Percentiles rank a stretch among this genome's conserved stretches.
These are phyloP conservation scores for Pelargonium nanum DNA, from an alignment of 345 rosid species.

Conservation along the genomic window DNA sequence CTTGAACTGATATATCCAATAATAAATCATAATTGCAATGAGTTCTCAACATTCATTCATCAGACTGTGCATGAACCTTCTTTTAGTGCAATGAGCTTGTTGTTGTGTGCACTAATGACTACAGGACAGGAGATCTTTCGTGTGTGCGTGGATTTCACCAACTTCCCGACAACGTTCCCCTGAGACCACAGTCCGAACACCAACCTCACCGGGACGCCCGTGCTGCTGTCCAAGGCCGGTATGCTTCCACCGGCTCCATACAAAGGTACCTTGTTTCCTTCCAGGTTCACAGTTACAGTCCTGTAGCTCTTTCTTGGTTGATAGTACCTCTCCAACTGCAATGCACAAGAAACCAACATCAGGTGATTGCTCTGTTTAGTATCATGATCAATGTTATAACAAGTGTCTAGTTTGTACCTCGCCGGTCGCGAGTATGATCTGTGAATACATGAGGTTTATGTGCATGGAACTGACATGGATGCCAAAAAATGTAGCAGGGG, in stretches of 20 bases:
- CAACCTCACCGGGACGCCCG: conserved; percentile 45
- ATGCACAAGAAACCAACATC: conserved; percentile 1
- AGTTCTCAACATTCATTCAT: neutral
- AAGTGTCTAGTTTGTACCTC: conserved; percentile 31
- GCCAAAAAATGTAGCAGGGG: conserved; percentile 74
- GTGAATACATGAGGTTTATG: conserved; percentile 51
- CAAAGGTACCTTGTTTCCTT: conserved; percentile 50
- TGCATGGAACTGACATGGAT: conserved; percentile 61
- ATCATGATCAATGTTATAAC: neutral
- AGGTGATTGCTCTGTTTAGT: neutral
- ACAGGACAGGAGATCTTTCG: conserved; percentile 41
- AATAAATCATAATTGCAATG: too few relatives aligned
- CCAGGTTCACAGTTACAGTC: conserved; percentile 27
- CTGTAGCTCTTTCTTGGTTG: conserved; percentile 71
- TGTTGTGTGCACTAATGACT: conserved; percentile 38
- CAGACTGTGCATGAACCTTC: conserved; percentile 18
- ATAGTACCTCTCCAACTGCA: conserved; percentile 61
- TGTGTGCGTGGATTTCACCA: conserved; percentile 53
- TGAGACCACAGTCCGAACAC: conserved; percentile 46
- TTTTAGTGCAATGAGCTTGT: conserved; percentile 40
- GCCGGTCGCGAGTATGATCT: conserved; percentile 54
- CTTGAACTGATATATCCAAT: neutral
- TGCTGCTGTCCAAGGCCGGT: conserved; percentile 22
- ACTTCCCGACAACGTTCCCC: conserved; percentile 73
- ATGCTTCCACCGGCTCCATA: conserved; percentile 73